phyloP scores from a whole-genome alignment of 805 yeast species.

The Yarrowia hollandica region DNA sequence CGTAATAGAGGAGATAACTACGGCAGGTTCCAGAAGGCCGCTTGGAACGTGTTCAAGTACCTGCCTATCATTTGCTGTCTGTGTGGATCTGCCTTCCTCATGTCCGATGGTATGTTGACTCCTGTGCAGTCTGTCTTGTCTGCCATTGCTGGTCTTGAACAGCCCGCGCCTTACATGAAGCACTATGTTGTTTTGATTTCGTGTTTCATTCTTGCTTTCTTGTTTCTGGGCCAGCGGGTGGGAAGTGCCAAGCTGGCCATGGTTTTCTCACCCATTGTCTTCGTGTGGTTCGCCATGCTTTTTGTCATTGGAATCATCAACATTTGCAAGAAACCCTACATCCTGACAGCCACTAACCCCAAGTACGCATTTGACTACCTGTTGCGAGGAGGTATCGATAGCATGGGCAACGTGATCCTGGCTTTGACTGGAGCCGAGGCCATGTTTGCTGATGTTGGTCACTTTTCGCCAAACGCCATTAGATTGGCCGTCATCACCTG shows the following conservation, averaged over 20 bases:
- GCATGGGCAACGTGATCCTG: slow-evolving; percentile 53
- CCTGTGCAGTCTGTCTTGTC: slow-evolving; percentile 64
- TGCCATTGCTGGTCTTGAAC: slow-evolving; percentile 57
- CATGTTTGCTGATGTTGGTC: slow-evolving; percentile 64
- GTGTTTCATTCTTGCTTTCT: slow-evolving; percentile 48
- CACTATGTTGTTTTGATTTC: slow-evolving; percentile 50
- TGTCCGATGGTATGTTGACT: slow-evolving; percentile 61
- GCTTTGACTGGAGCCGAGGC: slow-evolving; percentile 63
- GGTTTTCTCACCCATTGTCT: slow-evolving; percentile 56
- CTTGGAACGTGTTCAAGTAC: slow-evolving; percentile 37
- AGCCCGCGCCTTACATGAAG: slow-evolving; percentile 50
- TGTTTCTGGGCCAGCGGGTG: slow-evolving; percentile 51
- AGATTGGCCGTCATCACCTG: slow-evolving; percentile 49
- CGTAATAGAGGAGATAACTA: not conserved
- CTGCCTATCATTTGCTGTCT: slow-evolving; percentile 45
- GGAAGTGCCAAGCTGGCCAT: slow-evolving; percentile 53
- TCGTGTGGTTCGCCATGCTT: slow-evolving; percentile 52
- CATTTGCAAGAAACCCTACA: slow-evolving; percentile 45
- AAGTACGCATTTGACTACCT: slow-evolving; percentile 51
- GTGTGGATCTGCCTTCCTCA: slow-evolving; percentile 56
- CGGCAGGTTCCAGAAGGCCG: not conserved
- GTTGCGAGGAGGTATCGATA: slow-evolving; percentile 43
- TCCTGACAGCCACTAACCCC: slow-evolving; percentile 54
- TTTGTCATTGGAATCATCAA: slow-evolving; percentile 51
- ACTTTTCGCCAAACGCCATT: slow-evolving; percentile 52